Evolutionary conservation across 257 asterid species (phyloP), one percentile per base, ranked within the genome.

Genomic region (Euphrasia confusa): DNA sequence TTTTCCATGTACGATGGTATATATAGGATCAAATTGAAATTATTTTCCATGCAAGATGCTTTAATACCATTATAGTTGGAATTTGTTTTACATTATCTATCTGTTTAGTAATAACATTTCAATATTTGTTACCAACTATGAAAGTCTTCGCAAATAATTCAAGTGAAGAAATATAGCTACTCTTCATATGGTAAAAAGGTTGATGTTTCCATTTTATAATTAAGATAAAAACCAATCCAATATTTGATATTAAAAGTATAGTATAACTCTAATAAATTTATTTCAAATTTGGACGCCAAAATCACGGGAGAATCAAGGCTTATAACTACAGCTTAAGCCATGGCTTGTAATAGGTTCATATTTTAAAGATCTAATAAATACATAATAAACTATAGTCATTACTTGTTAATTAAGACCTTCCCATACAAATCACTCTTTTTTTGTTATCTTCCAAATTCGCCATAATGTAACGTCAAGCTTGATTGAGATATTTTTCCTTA

Each of bases 401-500:
- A 56, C 74, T 49, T 69, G 67, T 71, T 62, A 79, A 54, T 73
- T 57, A 68, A 64, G 7, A 50, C 48, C 59, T 69, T 72, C 18
- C 75, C 69, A 37, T 50, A 1, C 2, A 15, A 50, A 50, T 50
- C 7, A 21, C n/a, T 2, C 3, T 21, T 53, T 24, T 10, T 28
- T n/a, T 7, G 54, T 42, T 26, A 63, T 63, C 71, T 67, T 66
- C 81, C 72, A 73, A 67, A 71, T 71, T 63, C 54, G 56, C 64
- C 24, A 4, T 24, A 15, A 57, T 66, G 71, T 76, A 81, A 78
- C 77, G 74, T 75, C 37, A 71, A 68, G 71, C 72, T 27, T 59
- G 69, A 63, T 72, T 66, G 76, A 13, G 80, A 81, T 78, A 28
- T 71, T 59, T 65, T 81, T 71, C 78, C 82, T 49, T 74, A 74